Base-by-base conservation (phyloP, 345 rosid genomes). In the Eucalyptus caleyi region DNA sequence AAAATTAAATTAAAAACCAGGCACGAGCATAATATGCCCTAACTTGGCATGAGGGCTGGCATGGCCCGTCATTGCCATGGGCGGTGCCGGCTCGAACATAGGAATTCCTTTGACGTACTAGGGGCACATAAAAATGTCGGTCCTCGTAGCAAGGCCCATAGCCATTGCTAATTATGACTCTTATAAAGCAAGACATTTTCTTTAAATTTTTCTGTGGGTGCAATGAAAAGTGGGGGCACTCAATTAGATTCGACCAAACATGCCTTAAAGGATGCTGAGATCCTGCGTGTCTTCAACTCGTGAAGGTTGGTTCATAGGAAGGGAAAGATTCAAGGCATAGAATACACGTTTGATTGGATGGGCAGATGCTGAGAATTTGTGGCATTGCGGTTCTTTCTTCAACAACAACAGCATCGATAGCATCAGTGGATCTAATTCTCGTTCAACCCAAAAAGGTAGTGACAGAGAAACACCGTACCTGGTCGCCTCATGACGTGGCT, bases 61-160 rank as follows among this genome's bases (percentile, higher is more conserved):
- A 54, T 8, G 60, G 60, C 27, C 60, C 2, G 5, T 54, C 60
- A 54, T 54, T 54, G 60, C 26, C 60, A 23, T 23, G 60, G 60
- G 60, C 5, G 0, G 1, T 51, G 54, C 56, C 23, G 24, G 9
- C 56, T 0, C 0, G 16, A 0, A 15, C 51, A 15, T 7, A 50
- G 0, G 56, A 50, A 1, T 50, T 50, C 51, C 51, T 50, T 50
- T 1, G 51, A 50, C 3, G 7, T 50, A 50, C 18, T 50, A 50
- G 0, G 51, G 51, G 9, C 56, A 18, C 4, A 56, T 56, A 0
- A 56, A 9, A 56, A 24, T 23, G 62, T 24, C 30, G 9, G 12
- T 0, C 62, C 30, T 56, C 62, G 6, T 3, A 6, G 62, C 62
- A 56, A 56, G 27, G 27, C 13, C 62, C 62, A 56, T 56, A 24